Base-by-base conservation (phyloP, 164 flowering plant species). In the Tetrastigma voinierianum region DNA sequence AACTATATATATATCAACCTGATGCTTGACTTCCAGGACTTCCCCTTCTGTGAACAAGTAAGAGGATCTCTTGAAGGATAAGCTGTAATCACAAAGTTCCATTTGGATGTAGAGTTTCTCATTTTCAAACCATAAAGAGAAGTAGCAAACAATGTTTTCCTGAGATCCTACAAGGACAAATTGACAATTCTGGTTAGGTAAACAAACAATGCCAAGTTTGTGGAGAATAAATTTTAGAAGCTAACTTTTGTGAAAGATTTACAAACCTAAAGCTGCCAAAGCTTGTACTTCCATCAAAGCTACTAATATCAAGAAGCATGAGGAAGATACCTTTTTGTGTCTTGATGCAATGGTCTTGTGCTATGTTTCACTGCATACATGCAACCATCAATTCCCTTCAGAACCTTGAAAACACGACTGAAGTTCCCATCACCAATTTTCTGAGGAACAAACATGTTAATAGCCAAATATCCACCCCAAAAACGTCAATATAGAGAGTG, bases 241-340 rank as follows among this genome's bases (percentile, higher is more conserved):
- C 18, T 17, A 46, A 52, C 53, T 3, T 7, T 25, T 25, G 6
- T 25, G 40, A 25, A 25, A 24, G n/a, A 63, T 24, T 4, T 25
- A 51, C 79, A 72, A 51, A 90, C 99, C 97, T 78, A 95, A 60
- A 67, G 97, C 97, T 20, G 94, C 97, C 78, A 95, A 74, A 76
- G 92, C 91, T 84, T 95, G 99, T 74, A 92, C 97, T 80, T 95
- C 99, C 99, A 95, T 92, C 72, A 92, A 77, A 59, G 99, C 97
- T 19, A 54, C 10, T 51, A 0, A 53, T 10, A 51, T 24, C 19
- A 24, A 61, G 63, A 69, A 67, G 19, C 4, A 65, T 4, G 4
- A 40, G 46, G 25, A 68, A 21, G 17, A 25, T 78, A 90, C 99
- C 97, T 95, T 60, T 95, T 97, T 1, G 77, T 74, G n/a, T 89